Percentiles rank a stretch among this genome's conserved stretches.
phyloP scores from a whole-genome alignment of 2,329 filamentous ascomycete genomes.

The Penicillium capsulatum region DNA sequence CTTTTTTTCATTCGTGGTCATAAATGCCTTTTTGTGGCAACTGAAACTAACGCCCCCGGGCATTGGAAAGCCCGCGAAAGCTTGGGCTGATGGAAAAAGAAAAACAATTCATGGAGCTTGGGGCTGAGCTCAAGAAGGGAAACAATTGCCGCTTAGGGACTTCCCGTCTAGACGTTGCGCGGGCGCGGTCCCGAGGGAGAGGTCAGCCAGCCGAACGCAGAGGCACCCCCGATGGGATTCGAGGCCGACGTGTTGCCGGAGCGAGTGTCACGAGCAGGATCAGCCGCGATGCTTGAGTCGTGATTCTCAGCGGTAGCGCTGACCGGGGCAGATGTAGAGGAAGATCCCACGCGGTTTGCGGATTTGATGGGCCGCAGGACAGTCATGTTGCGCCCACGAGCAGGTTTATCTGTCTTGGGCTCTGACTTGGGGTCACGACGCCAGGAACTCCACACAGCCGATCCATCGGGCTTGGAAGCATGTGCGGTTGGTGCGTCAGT shows the following conservation, averaged over 20 bases:
- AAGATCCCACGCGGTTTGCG: slow-evolving; percentile 40
- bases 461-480: slow-evolving; percentile 35
- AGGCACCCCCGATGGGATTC: slow-evolving; percentile 88
- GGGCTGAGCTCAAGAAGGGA: too few species aligned
- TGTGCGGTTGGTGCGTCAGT: slow-evolving; percentile 27
- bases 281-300: slow-evolving; percentile 7
- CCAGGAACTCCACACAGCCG: slow-evolving; percentile 68
- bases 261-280: slow-evolving; percentile 7
- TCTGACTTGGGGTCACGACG: slow-evolving; percentile 47
- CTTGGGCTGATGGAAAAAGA: too few species aligned
- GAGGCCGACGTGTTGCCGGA: slow-evolving; percentile 52
- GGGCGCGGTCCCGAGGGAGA: slow-evolving; percentile 19
- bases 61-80: too few species aligned
- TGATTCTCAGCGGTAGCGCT: slow-evolving; percentile 2
- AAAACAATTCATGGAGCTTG: too few species aligned
- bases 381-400: slow-evolving; percentile 68
- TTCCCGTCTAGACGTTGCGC: background rate
- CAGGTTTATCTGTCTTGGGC: slow-evolving; percentile 49
- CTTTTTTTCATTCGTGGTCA: too few species aligned
- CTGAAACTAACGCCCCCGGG: too few species aligned
- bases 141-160: too few species aligned
- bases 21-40: too few species aligned
- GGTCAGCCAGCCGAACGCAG: slow-evolving; percentile 91
- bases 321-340: slow-evolving; percentile 15
- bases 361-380: slow-evolving; percentile 74